Percentiles rank a stretch among this genome's conserved stretches.
phyloP scores from a whole-genome alignment of 305 asterid genomes.

The Salvia sclarea region DNA sequence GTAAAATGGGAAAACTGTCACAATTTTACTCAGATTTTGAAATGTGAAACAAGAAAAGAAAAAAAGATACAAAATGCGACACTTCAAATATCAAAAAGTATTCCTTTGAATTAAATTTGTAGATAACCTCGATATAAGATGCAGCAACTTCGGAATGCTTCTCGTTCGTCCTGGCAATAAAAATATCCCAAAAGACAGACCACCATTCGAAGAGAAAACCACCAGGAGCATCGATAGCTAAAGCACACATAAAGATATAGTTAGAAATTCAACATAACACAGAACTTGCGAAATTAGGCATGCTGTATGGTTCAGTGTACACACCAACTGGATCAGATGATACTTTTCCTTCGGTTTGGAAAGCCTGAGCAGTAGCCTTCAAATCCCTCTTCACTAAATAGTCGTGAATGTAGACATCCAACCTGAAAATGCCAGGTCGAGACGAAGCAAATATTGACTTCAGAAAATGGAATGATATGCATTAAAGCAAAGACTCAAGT shows the following conservation, averaged over 20 bases:
- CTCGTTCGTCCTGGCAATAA: conserved; percentile 92
- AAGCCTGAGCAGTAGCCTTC: conserved; percentile 92
- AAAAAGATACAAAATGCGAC: no score
- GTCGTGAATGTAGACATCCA: conserved; percentile 93
- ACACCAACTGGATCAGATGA: conserved; percentile 97
- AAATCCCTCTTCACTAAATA: conserved; percentile 90
- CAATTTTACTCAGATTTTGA: no score
- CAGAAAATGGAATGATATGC: neutral
- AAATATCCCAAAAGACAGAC: conserved; percentile 97
- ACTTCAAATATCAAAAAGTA: no score
- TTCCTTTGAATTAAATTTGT: neutral
- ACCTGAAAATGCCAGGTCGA: conserved; percentile 50
- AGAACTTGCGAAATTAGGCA: neutral
- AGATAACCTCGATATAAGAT: conserved; percentile 88
- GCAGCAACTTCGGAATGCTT: conserved; percentile 98
- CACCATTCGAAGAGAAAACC: conserved; percentile 98
- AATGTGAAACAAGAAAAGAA: no score
- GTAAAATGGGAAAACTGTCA: no score
- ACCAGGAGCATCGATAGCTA: conserved; percentile 99
- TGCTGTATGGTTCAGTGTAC: conserved; percentile 27
- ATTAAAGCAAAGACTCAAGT: conserved; percentile 3
- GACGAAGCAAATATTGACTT: neutral
- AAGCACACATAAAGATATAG: conserved; percentile 19
- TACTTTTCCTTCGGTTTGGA: conserved; percentile 96
- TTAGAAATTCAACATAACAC: conserved; percentile 16